Conservation (phyloP, 75 land plant genomes). For the Pinus taeda region DNA sequence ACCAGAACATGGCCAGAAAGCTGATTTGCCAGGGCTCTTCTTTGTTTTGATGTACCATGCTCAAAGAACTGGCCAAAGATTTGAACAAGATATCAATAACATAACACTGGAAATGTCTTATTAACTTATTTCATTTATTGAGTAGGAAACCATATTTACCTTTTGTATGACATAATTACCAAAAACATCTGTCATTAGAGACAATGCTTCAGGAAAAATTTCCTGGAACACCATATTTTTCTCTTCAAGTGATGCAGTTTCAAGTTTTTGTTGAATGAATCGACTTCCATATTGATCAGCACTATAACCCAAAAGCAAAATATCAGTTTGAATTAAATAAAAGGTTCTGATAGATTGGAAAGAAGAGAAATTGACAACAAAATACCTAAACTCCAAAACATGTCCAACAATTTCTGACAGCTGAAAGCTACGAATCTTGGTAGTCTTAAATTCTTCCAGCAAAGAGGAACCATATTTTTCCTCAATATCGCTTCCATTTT, state of each 20-base stretch:
- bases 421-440: slow-evolving; percentile 70
- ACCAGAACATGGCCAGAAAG: slow-evolving; percentile 64
- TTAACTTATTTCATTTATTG: not conserved
- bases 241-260: slow-evolving; percentile 70
- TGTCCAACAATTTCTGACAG: slow-evolving; percentile 91
- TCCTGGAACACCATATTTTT: slow-evolving; percentile 87
- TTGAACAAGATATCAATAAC: no score
- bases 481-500: slow-evolving; percentile 44
- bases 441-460: slow-evolving; percentile 89
- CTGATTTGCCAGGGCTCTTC: slow-evolving; percentile 77
- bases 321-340: slow-evolving; percentile 3
- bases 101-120: not conserved
- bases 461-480: slow-evolving; percentile 60
- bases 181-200: slow-evolving; percentile 96
- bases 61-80: slow-evolving; percentile 76
- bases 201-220: slow-evolving; percentile 88
- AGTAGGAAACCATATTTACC: slow-evolving; percentile 35
- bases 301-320: slow-evolving; percentile 30
- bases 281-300: slow-evolving; percentile 98
- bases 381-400: slow-evolving; percentile 93
- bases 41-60: slow-evolving; percentile 85
- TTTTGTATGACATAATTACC: slow-evolving; percentile 99
- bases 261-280: slow-evolving; percentile 97
- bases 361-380: not conserved
- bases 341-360: not conserved